Evolutionary conservation across 116 monocot species (phyloP), one percentile per base, ranked within the genome.

Genomic region (Iris pallida): DNA sequence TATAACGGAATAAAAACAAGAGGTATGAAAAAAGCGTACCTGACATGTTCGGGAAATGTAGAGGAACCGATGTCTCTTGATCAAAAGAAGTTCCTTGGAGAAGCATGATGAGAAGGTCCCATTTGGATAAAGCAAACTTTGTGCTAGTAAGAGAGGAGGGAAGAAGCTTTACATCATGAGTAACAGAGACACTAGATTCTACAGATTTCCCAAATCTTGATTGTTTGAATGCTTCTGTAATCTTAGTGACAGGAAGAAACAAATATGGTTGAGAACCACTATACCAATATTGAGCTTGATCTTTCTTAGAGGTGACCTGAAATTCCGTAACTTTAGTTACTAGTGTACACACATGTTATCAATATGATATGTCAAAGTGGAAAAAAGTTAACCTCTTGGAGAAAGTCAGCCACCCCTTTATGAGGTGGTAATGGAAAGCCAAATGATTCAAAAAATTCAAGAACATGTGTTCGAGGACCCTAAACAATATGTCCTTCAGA

Each of bases 201-300:
- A 73, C 18, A 65, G 72, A 76, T 54, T 40, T 81, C 30, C 77
- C 76, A 73, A 69, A 73, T 60, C 64, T 30, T 20, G 82, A 82
- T 45, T 76, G 56, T 69, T 47, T 73, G 69, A 81, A 81, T 46
- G 16, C 45, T 20, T 73, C 64, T 10, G 73, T 64, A 56, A 81
- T 76, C 57, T 20, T 54, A 54, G 76, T 59, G 59, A 58, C 77
- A 59, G 76, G 59, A 65, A 81, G 7, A 60, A 64, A 81, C 16
- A 19, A 69, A 55, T 77, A 65, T 58, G 72, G 77, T 51, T 73
- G 69, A 12, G 81, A 81, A 51, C 17, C 45, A 71, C 77, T 58
- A 45, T 73, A 81, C 81, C 81, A 81, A 45, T 81, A 81, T 51
- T 81, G 81, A 18, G 63, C 73, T 73, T 81, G 81, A 73, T 77